A percentile compares a stretch with the other conserved stretches of the same genome.
These are phyloP conservation scores for Amylostereum chailletii DNA, from an alignment of 1,284 basidiomycete genomes.

Conservation along the genomic window DNA sequence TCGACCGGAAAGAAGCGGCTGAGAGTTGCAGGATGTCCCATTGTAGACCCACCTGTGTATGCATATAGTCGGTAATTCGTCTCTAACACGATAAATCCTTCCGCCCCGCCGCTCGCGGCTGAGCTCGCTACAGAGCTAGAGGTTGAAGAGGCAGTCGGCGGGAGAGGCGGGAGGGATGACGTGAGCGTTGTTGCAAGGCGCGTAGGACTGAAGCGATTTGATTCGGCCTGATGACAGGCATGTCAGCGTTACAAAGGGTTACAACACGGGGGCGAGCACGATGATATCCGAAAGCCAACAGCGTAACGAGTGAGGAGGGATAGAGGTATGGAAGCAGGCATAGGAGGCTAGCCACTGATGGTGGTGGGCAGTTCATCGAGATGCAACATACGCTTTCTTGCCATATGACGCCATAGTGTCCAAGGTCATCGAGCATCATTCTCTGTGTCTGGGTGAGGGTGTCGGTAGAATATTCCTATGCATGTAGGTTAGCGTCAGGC, in stretches of 20 bases:
- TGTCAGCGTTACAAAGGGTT: too few relatives aligned
- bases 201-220: constrained; percentile 89
- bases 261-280: too few relatives aligned
- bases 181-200: constrained; percentile 91
- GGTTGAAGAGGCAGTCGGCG: constrained; percentile 31
- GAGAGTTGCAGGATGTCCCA: neutral
- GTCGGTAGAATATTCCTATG: constrained; percentile 84
- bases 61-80: constrained; percentile 99
- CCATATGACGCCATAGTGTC: constrained; percentile 93
- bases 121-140: constrained; percentile 28
- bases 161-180: constrained; percentile 67
- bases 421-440: constrained; percentile 86
- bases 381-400: constrained; percentile 22
- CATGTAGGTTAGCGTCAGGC: constrained; percentile 4
- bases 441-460: constrained; percentile 74
- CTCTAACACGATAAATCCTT: constrained; percentile 94
- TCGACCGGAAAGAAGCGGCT: neutral
- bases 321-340: too few relatives aligned
- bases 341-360: too few relatives aligned
- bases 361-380: too few relatives aligned
- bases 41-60: constrained; percentile 70
- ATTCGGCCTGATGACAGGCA: constrained; percentile 37
- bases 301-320: too few relatives aligned
- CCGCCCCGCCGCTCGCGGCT: constrained; percentile 47
- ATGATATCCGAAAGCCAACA: too few relatives aligned